Conservation (phyloP, 805 yeast species). For the Candida suzukii region DNA sequence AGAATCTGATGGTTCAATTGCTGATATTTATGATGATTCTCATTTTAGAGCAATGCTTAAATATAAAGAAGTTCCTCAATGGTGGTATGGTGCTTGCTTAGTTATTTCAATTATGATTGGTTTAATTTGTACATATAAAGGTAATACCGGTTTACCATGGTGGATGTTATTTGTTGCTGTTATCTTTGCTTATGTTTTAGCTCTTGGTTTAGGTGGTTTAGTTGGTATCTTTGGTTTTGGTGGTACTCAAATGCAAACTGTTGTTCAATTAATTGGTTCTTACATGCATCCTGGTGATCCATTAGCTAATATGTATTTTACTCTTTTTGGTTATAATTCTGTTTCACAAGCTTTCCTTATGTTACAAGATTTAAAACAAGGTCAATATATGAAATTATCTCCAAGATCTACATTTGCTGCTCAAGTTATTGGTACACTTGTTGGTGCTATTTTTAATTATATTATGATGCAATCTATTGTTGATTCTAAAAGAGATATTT, state of each 20-base stretch:
- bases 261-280: constrained; percentile 29
- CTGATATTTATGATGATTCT: constrained; percentile 25
- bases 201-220: constrained; percentile 14
- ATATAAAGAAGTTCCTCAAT: constrained; percentile 31
- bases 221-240: constrained; percentile 19
- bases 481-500: constrained; percentile 21
- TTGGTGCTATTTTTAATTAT: constrained; percentile 18
- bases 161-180: constrained; percentile 14
- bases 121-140: constrained; percentile 15
- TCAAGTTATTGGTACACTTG: constrained; percentile 32
- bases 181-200: constrained; percentile 9
- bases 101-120: constrained; percentile 28
- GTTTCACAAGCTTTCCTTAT: constrained; percentile 33
- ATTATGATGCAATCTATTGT: constrained; percentile 25
- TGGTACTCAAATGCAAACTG: constrained; percentile 21
- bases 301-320: constrained; percentile 35
- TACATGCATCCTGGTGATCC: constrained; percentile 27
- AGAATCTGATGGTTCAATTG: constrained; percentile 14
- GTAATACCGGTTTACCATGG: constrained; percentile 26
- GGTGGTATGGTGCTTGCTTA: constrained; percentile 23
- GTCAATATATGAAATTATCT: constrained; percentile 36
- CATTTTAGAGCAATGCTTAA: constrained; percentile 27
- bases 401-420: constrained; percentile 34
- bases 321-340: constrained; percentile 33
- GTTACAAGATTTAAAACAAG: constrained; percentile 35